A percentile compares a stretch with the other conserved stretches of the same genome.
Conservation (phyloP, 495 filamentous ascomycete species). For the Penicillium longicatenatum region DNA sequence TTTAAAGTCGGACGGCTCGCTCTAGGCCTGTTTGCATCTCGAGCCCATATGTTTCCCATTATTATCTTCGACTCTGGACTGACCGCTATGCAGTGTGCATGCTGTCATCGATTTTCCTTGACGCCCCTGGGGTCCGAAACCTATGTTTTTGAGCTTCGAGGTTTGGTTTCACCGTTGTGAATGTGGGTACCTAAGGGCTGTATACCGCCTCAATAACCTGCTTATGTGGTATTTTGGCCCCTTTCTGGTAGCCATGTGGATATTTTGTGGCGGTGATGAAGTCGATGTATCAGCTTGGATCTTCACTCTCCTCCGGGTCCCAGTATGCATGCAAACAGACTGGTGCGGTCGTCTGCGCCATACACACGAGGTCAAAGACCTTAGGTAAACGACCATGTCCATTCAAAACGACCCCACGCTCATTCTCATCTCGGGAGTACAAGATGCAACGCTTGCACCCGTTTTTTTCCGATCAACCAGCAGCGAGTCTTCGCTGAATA, state of each 20-base stretch:
- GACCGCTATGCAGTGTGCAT: constrained; percentile 27
- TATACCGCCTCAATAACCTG: constrained; percentile 3
- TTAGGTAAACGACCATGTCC: background rate
- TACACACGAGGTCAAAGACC: background rate
- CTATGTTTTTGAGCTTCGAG: constrained; percentile 35
- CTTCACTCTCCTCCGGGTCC: constrained; percentile 12
- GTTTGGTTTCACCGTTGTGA: constrained; percentile 36
- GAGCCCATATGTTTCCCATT: constrained; percentile 11
- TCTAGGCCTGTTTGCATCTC: constrained; percentile 24
- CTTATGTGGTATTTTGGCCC: constrained; percentile 2
- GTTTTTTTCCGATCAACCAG: background rate
- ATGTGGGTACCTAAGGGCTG: constrained; percentile 38
- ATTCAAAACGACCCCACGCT: background rate
- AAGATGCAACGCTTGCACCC: background rate
- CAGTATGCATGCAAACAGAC: constrained; percentile 36
- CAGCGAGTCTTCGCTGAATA: background rate
- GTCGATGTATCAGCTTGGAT: constrained; percentile 36
- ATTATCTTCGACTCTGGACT: constrained; percentile 28
- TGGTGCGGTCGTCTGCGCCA: constrained; percentile 23
- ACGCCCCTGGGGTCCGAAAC: constrained; percentile 20
- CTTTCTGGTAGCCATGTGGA: constrained; percentile 49
- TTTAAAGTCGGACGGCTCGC: constrained; percentile 26
- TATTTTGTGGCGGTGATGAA: constrained; percentile 50
- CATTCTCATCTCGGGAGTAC: background rate
- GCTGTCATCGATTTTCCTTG: constrained; percentile 19